Base-by-base conservation (phyloP, 306 rosid species). In the Casuarina equisetifolia region DNA sequence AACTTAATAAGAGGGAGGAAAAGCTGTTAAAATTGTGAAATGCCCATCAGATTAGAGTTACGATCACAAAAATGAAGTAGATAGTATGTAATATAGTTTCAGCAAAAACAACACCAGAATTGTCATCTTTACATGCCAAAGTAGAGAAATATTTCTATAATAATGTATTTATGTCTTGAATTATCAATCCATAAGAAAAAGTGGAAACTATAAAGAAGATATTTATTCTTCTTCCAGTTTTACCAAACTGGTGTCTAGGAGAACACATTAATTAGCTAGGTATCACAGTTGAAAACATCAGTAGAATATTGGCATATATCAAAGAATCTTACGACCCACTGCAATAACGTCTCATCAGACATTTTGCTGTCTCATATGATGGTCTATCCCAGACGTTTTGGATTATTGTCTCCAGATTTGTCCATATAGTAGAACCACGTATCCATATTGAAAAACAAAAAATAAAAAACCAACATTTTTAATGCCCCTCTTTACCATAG, bases 1-100 rank as follows among this genome's bases (percentile, higher is more conserved):
- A 78, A 58, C 13, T 32, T 19, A 45, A 58, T 55, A 70, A 74
- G 55, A 64, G 74, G 74, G 66, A 68, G 49, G 54, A 81, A 25
- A 55, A 35, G 50, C 0, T 42, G 40, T 52, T 9, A 13, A 72
- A 45, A 63, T 36, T 36, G 69, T 6, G 13, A 15, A 16, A 13
- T 40, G n/a, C 42, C 71, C 8, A 43, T 35, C n/a, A 35, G 4
- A 32, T 52, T 13, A 8, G 9, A 52, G 5, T 20, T 52, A 35
- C 36, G 44, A 35, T 44, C 40, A 61, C 32, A 8, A 58, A 61
- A 61, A 1, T 5, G 35, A 3, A 11, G 35, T 35, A 61, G 35
- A 11, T 4, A 36, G 4, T 10, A 11, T 61, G 35, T 48, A 48
- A 58, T 58, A 6, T 13, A 25, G 64, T 58, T 58, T 20, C 25